A percentile compares a stretch with the other conserved stretches of the same genome.
These are phyloP conservation scores for Emydomyces testavorans DNA, from an alignment of 2,329 filamentous ascomycete genomes.

Conservation along the genomic window DNA sequence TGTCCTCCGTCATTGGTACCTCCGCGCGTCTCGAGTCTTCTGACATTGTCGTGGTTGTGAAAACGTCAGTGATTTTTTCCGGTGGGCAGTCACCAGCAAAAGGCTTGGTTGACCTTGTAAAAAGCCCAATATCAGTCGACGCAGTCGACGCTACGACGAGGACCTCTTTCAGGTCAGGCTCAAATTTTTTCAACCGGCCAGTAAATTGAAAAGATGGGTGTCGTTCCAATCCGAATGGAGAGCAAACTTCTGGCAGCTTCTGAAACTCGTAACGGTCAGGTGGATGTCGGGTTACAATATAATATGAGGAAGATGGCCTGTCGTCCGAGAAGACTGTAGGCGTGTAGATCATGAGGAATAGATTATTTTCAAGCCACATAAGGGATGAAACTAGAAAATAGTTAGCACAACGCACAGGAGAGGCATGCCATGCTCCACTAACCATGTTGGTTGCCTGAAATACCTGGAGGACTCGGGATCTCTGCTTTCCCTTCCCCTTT, in stretches of 20 bases:
- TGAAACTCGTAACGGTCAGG: slow-evolving; percentile 53
- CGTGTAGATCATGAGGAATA: slow-evolving; percentile 72
- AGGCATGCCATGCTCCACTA: slow-evolving; percentile 25
- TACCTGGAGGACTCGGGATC: slow-evolving; percentile 62
- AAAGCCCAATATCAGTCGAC: slow-evolving; percentile 63
- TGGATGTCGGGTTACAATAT: slow-evolving; percentile 59
- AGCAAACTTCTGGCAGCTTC: slow-evolving; percentile 62
- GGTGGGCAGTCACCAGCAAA: slow-evolving; percentile 51
- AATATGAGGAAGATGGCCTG: slow-evolving; percentile 57
- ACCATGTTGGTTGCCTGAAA: slow-evolving; percentile 57
- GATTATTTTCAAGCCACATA: slow-evolving; percentile 75
- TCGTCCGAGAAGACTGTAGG: slow-evolving; percentile 40
- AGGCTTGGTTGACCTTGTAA: slow-evolving; percentile 61
- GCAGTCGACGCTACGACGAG: slow-evolving; percentile 73
- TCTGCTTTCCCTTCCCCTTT: slow-evolving; percentile 64
- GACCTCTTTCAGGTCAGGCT: slow-evolving; percentile 67
- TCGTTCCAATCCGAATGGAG: slow-evolving; percentile 55
- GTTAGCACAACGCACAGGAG: slow-evolving; percentile 6
- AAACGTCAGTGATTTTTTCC: slow-evolving; percentile 52
- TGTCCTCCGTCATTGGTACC: slow-evolving; percentile 55
- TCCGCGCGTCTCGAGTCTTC: slow-evolving; percentile 65
- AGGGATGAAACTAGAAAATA: slow-evolving; percentile 55
- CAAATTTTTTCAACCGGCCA: slow-evolving; percentile 65
- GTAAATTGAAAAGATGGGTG: slow-evolving; percentile 65
- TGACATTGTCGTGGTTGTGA: slow-evolving; percentile 59